A percentile compares a stretch with the other conserved stretches of the same genome.
phyloP scores from a whole-genome alignment of 2,329 filamentous ascomycete species.

The Hirsutella minnesotensis region DNA sequence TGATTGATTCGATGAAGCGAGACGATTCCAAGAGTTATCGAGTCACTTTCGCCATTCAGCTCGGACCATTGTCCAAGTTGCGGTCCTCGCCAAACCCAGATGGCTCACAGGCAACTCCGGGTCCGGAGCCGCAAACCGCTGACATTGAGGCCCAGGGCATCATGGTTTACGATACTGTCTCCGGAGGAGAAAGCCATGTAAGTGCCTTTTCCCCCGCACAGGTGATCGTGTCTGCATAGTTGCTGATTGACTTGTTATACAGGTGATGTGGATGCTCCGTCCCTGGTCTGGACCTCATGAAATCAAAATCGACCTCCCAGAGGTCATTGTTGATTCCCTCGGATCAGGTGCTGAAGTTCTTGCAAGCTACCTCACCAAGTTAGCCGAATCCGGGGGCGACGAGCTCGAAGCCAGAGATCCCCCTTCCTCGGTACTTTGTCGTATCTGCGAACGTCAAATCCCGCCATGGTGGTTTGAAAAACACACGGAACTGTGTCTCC shows the following conservation, averaged over 20 bases:
- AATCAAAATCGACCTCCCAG: conserved; percentile 89
- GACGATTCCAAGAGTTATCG: conserved; percentile 91
- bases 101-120: conserved; percentile 24
- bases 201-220: too few species aligned
- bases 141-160: conserved; percentile 94
- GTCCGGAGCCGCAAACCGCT: conserved; percentile 34
- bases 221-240: too few species aligned
- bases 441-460: conserved; percentile 95
- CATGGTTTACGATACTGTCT: conserved; percentile 87
- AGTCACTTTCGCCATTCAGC: conserved; percentile 63
- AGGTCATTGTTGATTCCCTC: conserved; percentile 80
- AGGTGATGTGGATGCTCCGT: conserved; percentile 99
- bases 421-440: conserved; percentile 81
- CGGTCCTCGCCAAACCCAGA: conserved; percentile 26
- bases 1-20: conserved; percentile 77
- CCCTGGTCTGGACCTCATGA: conserved; percentile 80
- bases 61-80: conserved; percentile 59
- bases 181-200: conserved; percentile 83
- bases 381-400: conserved; percentile 73
- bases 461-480: conserved; percentile 99
- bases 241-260: conserved; percentile 4
- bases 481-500: conserved; percentile 88
- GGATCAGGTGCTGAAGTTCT: conserved; percentile 91
- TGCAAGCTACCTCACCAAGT: conserved; percentile 79
- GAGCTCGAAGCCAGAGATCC: conserved; percentile 68